Evolutionary conservation across 306 rosid species (phyloP).

Genomic region (Cucurbita maxima): DNA sequence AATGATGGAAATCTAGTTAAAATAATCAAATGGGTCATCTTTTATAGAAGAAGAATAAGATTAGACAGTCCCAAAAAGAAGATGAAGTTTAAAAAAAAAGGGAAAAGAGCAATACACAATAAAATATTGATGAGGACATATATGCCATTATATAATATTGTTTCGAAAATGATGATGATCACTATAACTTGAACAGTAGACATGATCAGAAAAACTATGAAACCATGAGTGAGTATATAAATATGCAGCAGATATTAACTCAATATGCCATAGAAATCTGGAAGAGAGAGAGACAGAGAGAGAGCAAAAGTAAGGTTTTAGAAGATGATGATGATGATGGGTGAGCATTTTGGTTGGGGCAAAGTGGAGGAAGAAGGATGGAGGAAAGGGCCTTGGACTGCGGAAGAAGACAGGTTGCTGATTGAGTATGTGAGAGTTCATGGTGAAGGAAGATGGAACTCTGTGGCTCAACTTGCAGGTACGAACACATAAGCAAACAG

Average conservation of each 20-base stretch:
- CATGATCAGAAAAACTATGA: background rate
- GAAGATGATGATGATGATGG: conserved; percentile 19
- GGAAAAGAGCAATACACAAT: background rate
- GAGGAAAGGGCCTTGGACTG: conserved; percentile 99
- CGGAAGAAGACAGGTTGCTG: conserved; percentile 78
- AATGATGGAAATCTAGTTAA: background rate
- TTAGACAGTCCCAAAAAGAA: background rate
- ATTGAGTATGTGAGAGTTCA: conserved; percentile 64
- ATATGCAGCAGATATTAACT: conserved; percentile 31
- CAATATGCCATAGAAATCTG: conserved; percentile 25
- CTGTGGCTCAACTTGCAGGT: conserved; percentile 89
- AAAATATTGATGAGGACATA: background rate
- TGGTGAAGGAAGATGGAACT: conserved; percentile 99
- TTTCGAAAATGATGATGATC: background rate
- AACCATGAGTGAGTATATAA: conserved; percentile 22
- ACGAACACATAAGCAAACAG: background rate
- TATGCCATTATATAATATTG: background rate
- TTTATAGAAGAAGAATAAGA: background rate
- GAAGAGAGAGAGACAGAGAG: background rate
- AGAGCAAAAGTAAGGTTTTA: background rate
- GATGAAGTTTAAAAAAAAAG: background rate
- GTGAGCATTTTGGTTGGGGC: conserved; percentile 54
- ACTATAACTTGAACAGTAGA: conserved; percentile 13
- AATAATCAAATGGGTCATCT: background rate
- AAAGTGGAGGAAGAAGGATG: conserved; percentile 55